Conservation (phyloP, 306 rosid genomes). For the Bauhinia variegata region DNA sequence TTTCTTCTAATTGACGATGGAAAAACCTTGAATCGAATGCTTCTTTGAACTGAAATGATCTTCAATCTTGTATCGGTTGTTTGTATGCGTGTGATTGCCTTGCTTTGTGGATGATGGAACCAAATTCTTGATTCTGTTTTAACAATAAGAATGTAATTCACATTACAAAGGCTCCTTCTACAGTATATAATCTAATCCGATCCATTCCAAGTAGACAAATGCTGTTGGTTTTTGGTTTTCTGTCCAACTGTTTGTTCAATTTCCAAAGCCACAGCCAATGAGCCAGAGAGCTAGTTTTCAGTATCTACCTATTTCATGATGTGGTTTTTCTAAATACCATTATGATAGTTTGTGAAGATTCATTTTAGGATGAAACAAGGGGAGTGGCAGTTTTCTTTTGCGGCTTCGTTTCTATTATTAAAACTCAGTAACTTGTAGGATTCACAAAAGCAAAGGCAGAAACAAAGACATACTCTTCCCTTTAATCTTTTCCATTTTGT, state of each 20-base stretch:
- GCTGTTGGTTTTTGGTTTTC: no score
- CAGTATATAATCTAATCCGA: no score
- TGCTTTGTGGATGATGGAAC: no score
- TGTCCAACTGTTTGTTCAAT: neutral
- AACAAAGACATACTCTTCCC: neutral
- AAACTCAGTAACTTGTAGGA: neutral
- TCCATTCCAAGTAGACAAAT: no score
- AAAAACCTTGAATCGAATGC: no score
- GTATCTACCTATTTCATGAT: neutral
- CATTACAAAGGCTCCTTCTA: no score
- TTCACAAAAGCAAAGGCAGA: neutral
- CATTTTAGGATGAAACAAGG: neutral
- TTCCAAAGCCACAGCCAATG: slow-evolving; percentile 2
- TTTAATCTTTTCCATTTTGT: neutral
- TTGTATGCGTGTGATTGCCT: no score
- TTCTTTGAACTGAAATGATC: slow-evolving; percentile 30
- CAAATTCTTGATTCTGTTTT: no score
- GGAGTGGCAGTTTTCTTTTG: slow-evolving; percentile 13
- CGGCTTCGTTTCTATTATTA: neutral
- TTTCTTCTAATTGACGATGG: neutral
- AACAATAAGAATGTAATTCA: no score
- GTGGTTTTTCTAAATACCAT: no score
- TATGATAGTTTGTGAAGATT: neutral
- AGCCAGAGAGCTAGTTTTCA: slow-evolving; percentile 19
- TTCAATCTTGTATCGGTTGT: slow-evolving; percentile 11